Evolutionary conservation across 2,329 filamentous ascomycete genomes (phyloP).

Genomic region (Fusarium annulatum): DNA sequence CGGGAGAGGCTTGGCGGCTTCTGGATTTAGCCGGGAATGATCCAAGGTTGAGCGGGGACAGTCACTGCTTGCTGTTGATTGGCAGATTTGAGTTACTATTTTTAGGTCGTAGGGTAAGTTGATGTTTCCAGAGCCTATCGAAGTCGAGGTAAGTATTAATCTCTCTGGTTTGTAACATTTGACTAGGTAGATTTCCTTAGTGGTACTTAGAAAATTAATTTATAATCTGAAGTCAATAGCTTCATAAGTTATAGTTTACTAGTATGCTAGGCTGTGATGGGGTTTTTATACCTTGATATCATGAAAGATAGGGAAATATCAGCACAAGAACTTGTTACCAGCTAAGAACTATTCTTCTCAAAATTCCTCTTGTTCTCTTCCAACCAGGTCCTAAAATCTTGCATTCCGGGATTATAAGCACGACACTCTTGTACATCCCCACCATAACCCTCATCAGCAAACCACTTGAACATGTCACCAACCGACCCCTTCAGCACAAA

Average conservation of each 20-base stretch:
- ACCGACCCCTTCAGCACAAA: conserved; percentile 15
- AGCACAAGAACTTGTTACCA: not conserved
- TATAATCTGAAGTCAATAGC: fast-evolving
- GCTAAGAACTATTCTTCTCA: not conserved
- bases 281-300: too few relatives aligned
- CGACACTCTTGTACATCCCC: conserved; percentile 19
- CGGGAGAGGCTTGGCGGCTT: not conserved
- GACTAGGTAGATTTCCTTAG: not conserved
- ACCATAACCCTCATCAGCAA: conserved; percentile 31
- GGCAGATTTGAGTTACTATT: fast-evolving
- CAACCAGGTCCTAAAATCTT: conserved; percentile 21
- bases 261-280: too few relatives aligned
- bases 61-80: not conserved
- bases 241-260: fast-evolving
- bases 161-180: not conserved
- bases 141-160: not conserved
- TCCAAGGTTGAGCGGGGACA: not conserved
- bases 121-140: fast-evolving
- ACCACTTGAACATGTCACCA: conserved; percentile 34
- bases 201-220: fast-evolving
- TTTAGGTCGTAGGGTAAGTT: not conserved
- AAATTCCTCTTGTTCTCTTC: not conserved
- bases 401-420: conserved; percentile 3
- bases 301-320: too few relatives aligned
- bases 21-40: not conserved